A percentile compares a stretch with the other conserved stretches of the same genome.
Evolutionary conservation across 1,139 yeast genomes (phyloP).

Genomic region (Blastobotrys serpentis): DNA sequence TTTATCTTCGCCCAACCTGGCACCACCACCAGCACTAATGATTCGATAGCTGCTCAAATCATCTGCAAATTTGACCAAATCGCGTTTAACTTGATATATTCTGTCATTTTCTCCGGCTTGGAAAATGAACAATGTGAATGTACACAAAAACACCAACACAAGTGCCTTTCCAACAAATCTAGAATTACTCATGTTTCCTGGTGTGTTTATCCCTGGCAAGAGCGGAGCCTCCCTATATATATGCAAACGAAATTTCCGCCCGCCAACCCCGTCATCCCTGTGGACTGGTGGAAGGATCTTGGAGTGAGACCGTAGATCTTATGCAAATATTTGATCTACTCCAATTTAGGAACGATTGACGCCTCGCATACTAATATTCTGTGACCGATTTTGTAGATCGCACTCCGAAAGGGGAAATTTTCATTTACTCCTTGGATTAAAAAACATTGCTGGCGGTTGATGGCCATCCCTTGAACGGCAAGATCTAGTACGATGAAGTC

Average conservation of each 20-base stretch:
- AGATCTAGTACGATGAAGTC: too few relatives aligned
- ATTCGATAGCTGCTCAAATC: neutral
- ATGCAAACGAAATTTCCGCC: too few relatives aligned
- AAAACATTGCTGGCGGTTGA: too few relatives aligned
- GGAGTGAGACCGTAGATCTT: neutral
- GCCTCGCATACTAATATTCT: neutral
- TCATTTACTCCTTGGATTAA: too few relatives aligned
- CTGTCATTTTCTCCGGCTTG: neutral
- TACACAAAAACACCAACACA: neutral
- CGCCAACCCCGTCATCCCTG: too few relatives aligned
- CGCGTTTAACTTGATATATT: neutral
- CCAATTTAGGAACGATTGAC: neutral
- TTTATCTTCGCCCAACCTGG: slow-evolving; percentile 1
- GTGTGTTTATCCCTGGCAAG: neutral
- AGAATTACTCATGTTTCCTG: neutral
- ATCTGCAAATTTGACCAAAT: neutral
- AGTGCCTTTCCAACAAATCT: neutral
- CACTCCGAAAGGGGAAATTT: too few relatives aligned
- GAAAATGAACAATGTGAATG: neutral
- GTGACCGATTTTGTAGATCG: slow-evolving; percentile 1
- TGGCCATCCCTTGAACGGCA: too few relatives aligned
- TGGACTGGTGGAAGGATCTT: neutral
- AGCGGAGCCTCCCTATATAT: neutral
- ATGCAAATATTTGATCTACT: neutral
- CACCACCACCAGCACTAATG: slow-evolving; percentile 1